These are phyloP conservation scores for Lentinula edodes DNA, from an alignment of 768 basidiomycete genomes.

Conservation along the genomic window DNA sequence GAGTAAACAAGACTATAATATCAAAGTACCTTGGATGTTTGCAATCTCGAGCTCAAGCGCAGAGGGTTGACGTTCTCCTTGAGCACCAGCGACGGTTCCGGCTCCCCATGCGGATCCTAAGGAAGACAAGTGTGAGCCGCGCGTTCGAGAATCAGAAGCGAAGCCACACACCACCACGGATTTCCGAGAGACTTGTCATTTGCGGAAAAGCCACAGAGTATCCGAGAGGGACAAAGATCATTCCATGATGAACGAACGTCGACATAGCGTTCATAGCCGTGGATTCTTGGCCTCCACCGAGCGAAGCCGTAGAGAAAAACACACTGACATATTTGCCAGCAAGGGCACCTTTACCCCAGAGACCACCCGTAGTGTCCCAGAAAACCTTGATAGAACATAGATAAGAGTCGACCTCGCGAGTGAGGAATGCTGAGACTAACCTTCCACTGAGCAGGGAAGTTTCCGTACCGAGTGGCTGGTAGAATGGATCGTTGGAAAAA, in stretches of 20 bases:
- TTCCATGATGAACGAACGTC: conserved; percentile 67
- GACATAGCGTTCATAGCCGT: conserved; percentile 49
- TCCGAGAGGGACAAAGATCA: conserved; percentile 68
- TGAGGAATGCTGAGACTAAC: conserved; percentile 21
- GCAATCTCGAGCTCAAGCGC: conserved; percentile 34
- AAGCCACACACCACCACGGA: conserved; percentile 49
- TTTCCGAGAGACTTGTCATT: conserved; percentile 38
- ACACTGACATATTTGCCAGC: conserved; percentile 70
- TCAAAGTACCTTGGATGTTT: not conserved
- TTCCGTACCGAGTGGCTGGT: conserved; percentile 47
- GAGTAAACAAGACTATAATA: not conserved
- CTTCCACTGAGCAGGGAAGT: conserved; percentile 78
- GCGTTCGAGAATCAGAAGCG: not conserved
- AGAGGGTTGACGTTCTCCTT: conserved; percentile 43
- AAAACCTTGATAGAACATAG: conserved; percentile 39
- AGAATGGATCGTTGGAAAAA: not conserved
- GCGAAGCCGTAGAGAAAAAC: conserved; percentile 70
- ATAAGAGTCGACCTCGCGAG: not conserved
- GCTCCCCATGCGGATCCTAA: conserved; percentile 76
- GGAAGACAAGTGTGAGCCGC: not conserved
- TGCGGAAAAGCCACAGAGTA: conserved; percentile 45
- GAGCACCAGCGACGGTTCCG: conserved; percentile 47
- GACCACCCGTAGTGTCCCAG: conserved; percentile 69
- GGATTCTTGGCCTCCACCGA: conserved; percentile 76
- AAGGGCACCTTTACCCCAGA: conserved; percentile 57